Evolutionary conservation across 306 rosid species (phyloP).

Genomic region (Malus domestica): DNA sequence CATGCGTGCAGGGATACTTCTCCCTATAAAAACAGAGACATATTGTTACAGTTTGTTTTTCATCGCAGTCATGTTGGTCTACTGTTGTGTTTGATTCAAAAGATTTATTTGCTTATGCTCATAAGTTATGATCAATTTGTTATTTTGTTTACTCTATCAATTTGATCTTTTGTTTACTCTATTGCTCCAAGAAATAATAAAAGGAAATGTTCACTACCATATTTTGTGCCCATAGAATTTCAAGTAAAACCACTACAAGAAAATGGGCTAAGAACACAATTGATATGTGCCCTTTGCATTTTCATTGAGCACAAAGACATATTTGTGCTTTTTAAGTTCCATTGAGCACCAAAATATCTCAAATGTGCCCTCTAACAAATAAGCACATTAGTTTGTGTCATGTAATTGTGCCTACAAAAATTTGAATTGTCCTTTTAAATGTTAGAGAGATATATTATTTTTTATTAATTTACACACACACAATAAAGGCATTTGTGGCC

Average conservation of each 20-base stretch:
- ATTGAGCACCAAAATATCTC: no score
- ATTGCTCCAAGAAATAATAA: not conserved
- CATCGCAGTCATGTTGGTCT: not conserved
- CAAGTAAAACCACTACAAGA: not conserved
- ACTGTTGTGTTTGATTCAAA: not conserved
- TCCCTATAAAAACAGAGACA: constrained; percentile 3
- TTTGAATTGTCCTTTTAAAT: no score
- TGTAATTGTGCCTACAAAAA: no score
- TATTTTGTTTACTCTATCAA: not conserved
- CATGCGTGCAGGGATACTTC: not conserved
- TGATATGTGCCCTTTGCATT: no score
- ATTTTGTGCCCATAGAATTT: not conserved
- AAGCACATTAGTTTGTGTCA: no score
- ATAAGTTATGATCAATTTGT: not conserved
- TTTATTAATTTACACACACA: no score
- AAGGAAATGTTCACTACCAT: not conserved
- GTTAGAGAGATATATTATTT: no score
- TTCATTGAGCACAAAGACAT: no score
- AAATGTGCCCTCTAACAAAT: no score
- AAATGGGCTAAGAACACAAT: no score
- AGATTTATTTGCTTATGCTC: not conserved
- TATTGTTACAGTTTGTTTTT: not conserved
- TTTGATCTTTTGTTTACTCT: not conserved
- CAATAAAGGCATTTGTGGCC: not conserved
- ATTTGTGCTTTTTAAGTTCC: no score